A percentile compares a stretch with the other conserved stretches of the same genome.
Evolutionary conservation across 1,139 yeast genomes (phyloP).

Genomic region (Debaryomycetaceae sp.): DNA sequence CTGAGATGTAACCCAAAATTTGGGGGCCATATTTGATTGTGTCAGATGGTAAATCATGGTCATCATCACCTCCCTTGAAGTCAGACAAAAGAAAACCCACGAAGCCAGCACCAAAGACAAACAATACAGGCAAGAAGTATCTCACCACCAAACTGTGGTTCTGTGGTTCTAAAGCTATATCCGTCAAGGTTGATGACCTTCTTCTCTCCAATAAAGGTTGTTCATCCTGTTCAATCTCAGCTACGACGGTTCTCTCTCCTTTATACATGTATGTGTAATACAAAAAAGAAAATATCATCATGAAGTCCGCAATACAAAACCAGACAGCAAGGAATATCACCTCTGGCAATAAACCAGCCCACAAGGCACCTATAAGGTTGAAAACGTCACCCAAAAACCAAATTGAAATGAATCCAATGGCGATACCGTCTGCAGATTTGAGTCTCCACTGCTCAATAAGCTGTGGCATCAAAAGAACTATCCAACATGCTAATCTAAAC

Average conservation of each 20-base stretch:
- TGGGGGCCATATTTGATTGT: slow-evolving; percentile 57
- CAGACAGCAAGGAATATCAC: slow-evolving; percentile 68
- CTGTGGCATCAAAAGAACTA: slow-evolving; percentile 76
- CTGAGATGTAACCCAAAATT: slow-evolving; percentile 68
- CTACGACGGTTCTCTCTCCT: not conserved
- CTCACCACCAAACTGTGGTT: slow-evolving; percentile 45
- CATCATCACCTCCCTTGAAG: slow-evolving; percentile 12
- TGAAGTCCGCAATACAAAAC: slow-evolving; percentile 68
- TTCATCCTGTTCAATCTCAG: slow-evolving; percentile 12
- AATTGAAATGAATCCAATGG: slow-evolving; percentile 62
- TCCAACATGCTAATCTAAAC: slow-evolving; percentile 65
- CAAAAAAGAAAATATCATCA: slow-evolving; percentile 59
- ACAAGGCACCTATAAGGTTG: slow-evolving; percentile 63
- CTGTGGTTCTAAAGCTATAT: slow-evolving; percentile 42
- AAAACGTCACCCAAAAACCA: slow-evolving; percentile 76
- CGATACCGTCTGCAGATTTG: slow-evolving; percentile 76
- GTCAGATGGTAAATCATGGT: slow-evolving; percentile 9
- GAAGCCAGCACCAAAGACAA: slow-evolving; percentile 67
- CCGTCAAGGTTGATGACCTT: slow-evolving; percentile 43
- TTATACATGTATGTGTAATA: slow-evolving; percentile 51
- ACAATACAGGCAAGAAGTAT: slow-evolving; percentile 56
- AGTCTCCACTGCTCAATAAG: slow-evolving; percentile 77
- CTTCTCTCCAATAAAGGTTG: slow-evolving; percentile 28
- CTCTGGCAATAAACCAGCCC: slow-evolving; percentile 71
- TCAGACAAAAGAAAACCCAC: slow-evolving; percentile 57